A percentile compares a stretch with the other conserved stretches of the same genome.
Conservation (phyloP, 1,284 basidiomycete species). For the Irpex rosettiformis region DNA sequence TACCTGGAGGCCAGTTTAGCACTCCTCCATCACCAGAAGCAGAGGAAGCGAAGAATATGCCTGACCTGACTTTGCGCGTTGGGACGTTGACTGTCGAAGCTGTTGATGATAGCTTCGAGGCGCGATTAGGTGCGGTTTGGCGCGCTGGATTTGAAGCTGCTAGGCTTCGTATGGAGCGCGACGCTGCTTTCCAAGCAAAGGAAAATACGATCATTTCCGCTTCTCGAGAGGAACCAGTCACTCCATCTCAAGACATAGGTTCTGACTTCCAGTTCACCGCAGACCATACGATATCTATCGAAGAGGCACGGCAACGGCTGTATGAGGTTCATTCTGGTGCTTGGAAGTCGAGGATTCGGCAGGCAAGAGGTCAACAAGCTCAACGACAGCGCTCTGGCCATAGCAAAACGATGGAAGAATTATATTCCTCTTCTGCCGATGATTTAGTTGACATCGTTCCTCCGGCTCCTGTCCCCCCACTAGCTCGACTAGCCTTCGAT, state of each 20-base stretch:
- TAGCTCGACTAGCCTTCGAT: conserved; percentile 70
- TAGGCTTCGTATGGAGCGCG: conserved; percentile 70
- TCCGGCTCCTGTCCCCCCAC: conserved; percentile 55
- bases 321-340: conserved; percentile 74
- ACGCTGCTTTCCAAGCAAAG: conserved; percentile 82
- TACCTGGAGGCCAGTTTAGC: conserved; percentile 42
- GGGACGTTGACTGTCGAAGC: conserved; percentile 71
- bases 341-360: conserved; percentile 49
- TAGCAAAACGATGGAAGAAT: conserved; percentile 10
- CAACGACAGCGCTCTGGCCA: conserved; percentile 17
- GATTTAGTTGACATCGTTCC: conserved; percentile 35
- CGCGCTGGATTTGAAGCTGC: conserved; percentile 77
- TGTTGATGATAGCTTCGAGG: conserved; percentile 89
- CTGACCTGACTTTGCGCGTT: conserved; percentile 62
- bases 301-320: conserved; percentile 75
- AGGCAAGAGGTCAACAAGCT: conserved; percentile 18
- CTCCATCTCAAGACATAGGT: conserved; percentile 18
- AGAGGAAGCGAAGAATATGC: conserved; percentile 72
- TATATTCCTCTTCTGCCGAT: conserved; percentile 10
- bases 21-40: conserved; percentile 54
- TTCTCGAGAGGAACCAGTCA: conserved; percentile 17
- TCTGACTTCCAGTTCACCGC: conserved; percentile 52
- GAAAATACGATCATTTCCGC: conserved; percentile 57
- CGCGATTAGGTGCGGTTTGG: conserved; percentile 76
- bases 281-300: conserved; percentile 63